A percentile compares a stretch with the other conserved stretches of the same genome.
These are phyloP conservation scores for Ulmus americana DNA, from an alignment of 331 rosid species.

Conservation along the genomic window DNA sequence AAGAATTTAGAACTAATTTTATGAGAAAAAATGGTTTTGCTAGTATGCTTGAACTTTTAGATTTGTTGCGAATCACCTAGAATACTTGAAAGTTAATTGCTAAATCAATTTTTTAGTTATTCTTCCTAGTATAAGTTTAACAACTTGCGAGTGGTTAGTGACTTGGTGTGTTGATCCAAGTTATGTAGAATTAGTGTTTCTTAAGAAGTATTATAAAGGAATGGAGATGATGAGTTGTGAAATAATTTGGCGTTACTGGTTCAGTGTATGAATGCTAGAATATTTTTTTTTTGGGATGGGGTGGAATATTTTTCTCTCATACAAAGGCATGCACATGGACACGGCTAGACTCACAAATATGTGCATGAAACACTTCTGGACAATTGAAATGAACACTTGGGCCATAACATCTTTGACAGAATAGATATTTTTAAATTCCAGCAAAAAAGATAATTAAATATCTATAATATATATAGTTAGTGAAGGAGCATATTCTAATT, in stretches of 20 bases:
- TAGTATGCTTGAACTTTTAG: slow-evolving; percentile 18
- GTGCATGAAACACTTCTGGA: not conserved
- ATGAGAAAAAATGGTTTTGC: slow-evolving; percentile 3
- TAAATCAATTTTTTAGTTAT: not conserved
- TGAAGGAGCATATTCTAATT: not conserved
- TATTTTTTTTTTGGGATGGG: no score
- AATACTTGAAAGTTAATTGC: not conserved
- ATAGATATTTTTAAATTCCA: not conserved
- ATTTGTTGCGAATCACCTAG: not conserved
- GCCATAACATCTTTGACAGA: not conserved
- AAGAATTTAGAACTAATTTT: not conserved
- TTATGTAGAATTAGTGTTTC: not conserved
- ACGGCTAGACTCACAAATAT: not conserved
- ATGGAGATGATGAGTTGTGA: not conserved
- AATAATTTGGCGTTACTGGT: not conserved
- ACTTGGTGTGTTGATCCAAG: not conserved
- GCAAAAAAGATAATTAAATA: no score
- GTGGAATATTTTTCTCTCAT: not conserved
- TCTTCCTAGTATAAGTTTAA: not conserved
- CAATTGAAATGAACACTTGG: not conserved
- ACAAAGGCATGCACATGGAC: not conserved
- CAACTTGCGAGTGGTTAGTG: not conserved
- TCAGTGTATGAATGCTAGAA: no score
- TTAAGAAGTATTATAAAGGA: not conserved
- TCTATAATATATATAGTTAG: no score